Base-by-base conservation (phyloP, 2,329 filamentous ascomycete genomes). In the Pseudonectria buxi region DNA sequence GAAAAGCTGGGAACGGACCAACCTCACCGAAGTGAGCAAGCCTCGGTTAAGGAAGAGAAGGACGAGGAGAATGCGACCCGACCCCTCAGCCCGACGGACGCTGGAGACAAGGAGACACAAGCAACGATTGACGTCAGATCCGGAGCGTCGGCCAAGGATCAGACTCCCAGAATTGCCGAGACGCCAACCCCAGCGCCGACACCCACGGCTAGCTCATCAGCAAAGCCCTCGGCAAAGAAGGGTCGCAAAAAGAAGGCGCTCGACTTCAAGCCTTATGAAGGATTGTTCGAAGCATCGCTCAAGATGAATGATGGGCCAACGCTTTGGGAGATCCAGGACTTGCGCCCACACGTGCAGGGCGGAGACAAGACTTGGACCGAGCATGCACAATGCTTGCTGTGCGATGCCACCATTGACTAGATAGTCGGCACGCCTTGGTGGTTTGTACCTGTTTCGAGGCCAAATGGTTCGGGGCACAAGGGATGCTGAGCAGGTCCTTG, bases 321-420 rank as follows among this genome's bases (percentile, higher is more conserved):
- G 1, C 53, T 64, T 14, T 63, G 76, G 33, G 68, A 74, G 43
- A 67, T 78, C 33, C 64, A 54, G 16, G 74, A 78, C 44, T 54
- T 76, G 30, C 64, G 74, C 30, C 50, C 64, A 22, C 59, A 62
- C 9, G 56, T 76, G 6, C 52, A 53, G 3, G 70, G 65, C 9
- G 72, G 72, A 3, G 65, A 68, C 24, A 74, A 70, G 53, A 59
- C 56, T 9, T 78, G 74, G 74, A 67, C 62, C 10, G 72, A 77
- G 50, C 63, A 63, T 24, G 58, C 54, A 4, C 36, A 61, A 31
- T 78, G 74, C 42, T 60, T 77, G 25, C 49, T 72, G 27, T 78
- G 74, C 49, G 58, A 58, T 14, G 49, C 58, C n/a, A 56, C 57
- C 28, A 68, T 76, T 38, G 64, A 70, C 36, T 71, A 58, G 57